Conservation (phyloP, 106 monocot genomes). For the Posidonia australis region DNA sequence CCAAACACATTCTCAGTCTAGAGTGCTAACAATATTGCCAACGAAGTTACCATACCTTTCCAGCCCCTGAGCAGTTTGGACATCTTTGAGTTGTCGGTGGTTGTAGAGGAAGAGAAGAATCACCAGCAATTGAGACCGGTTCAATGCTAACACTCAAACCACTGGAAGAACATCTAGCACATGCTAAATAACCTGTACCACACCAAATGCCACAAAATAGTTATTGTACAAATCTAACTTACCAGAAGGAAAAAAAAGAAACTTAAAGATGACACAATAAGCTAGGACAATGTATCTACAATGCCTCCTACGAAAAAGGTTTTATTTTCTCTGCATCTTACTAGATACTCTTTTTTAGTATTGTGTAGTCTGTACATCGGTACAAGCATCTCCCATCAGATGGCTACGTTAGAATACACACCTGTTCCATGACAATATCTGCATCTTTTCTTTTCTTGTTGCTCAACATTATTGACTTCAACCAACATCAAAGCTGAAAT, state of each 20-base stretch:
- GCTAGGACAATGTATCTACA: too few species aligned
- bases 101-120: constrained; percentile 30
- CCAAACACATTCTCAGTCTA: background rate
- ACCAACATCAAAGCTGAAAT: constrained; percentile 89
- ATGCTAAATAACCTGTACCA: constrained; percentile 61
- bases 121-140: constrained; percentile 32
- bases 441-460: constrained; percentile 91
- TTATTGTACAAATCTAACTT: background rate
- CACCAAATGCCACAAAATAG: background rate
- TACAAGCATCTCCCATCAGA: too few species aligned
- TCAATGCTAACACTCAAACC: constrained; percentile 43
- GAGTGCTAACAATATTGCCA: background rate
- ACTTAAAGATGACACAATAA: too few species aligned
- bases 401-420: constrained; percentile 30
- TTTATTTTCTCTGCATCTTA: too few species aligned
- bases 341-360: too few species aligned
- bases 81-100: constrained; percentile 54
- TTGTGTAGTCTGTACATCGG: background rate
- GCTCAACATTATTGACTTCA: constrained; percentile 82
- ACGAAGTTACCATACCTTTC: constrained; percentile 45
- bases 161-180: constrained; percentile 73
- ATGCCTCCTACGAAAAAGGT: too few species aligned
- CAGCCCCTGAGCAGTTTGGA: constrained; percentile 67
- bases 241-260: too few species aligned
- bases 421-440: constrained; percentile 88